These are phyloP conservation scores for Epichloe baconii DNA, from an alignment of 2,329 filamentous ascomycete genomes.

Conservation along the genomic window DNA sequence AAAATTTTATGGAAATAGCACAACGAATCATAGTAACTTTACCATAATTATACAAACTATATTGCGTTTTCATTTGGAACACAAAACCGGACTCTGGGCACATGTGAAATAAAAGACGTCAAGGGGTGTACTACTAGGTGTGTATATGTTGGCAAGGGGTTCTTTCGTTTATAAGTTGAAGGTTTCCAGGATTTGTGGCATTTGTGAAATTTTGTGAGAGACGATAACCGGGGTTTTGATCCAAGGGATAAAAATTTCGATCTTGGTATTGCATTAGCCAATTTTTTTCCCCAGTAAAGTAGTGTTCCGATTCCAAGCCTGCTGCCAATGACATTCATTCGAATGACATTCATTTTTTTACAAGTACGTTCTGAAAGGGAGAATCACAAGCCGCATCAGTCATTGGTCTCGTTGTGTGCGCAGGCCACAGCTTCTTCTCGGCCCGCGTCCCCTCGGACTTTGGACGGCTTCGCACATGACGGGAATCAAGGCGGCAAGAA, in stretches of 20 bases:
- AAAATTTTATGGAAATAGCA: background rate
- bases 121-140: background rate
- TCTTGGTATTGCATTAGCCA: no score
- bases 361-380: no score
- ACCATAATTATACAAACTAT: background rate
- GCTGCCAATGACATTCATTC: no score
- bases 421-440: background rate
- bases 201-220: no score
- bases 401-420: background rate
- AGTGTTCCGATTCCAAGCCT: no score
- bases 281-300: no score
- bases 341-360: no score
- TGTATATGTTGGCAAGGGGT: background rate
- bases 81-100: background rate
- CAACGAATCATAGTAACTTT: background rate
- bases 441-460: background rate
- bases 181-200: no score
- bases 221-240: no score
- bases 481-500: constrained; percentile 12
- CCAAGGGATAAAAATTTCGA: no score
- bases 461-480: background rate
- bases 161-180: background rate
- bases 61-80: background rate
- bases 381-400: background rate
- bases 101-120: no score